phyloP scores from a whole-genome alignment of 2,329 filamentous ascomycete genomes.

The Escovopsis sp. region DNA sequence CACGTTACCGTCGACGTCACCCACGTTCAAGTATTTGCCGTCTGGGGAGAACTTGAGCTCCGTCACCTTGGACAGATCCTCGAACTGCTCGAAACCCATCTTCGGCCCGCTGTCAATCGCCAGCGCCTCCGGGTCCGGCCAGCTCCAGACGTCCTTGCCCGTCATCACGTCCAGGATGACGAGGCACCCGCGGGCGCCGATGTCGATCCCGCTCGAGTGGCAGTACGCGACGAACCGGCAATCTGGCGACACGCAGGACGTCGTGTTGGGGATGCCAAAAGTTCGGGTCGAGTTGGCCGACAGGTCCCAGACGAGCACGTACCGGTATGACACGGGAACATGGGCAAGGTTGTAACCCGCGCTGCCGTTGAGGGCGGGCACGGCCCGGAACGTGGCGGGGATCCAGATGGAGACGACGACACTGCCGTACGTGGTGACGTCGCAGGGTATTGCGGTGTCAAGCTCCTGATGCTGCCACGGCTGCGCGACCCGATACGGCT shows the following conservation, averaged over 20 bases:
- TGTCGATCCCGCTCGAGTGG: slow-evolving; percentile 18
- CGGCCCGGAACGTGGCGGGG: slow-evolving; percentile 21
- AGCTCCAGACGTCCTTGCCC: slow-evolving; percentile 23
- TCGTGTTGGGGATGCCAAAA: slow-evolving; percentile 25
- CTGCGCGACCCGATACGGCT: slow-evolving; percentile 21
- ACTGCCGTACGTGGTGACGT: slow-evolving; percentile 23
- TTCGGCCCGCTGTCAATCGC: slow-evolving; percentile 11
- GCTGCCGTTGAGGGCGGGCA: slow-evolving; percentile 14
- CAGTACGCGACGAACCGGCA: slow-evolving; percentile 27
- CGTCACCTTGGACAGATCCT: slow-evolving; percentile 19
- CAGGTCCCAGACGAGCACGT: slow-evolving; percentile 27
- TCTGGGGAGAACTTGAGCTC: slow-evolving; percentile 26
- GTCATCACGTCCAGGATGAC: slow-evolving; percentile 24
- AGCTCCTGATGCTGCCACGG: slow-evolving; percentile 25
- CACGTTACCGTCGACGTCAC: slow-evolving; percentile 19
- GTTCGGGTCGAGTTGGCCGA: slow-evolving; percentile 21
- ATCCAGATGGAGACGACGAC: slow-evolving; percentile 27
- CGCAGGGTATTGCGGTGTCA: slow-evolving; percentile 23
- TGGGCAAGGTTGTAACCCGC: slow-evolving; percentile 21
- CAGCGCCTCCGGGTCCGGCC: slow-evolving; percentile 18
- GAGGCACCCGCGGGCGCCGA: slow-evolving; percentile 19
- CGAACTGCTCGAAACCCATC: slow-evolving; percentile 17
- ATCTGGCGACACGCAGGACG: slow-evolving; percentile 24
- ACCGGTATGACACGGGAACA: slow-evolving; percentile 17
- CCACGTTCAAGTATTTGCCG: slow-evolving; percentile 21